Base-by-base conservation (phyloP, 2,329 filamentous ascomycete species). In the Penicillium occitanis region DNA sequence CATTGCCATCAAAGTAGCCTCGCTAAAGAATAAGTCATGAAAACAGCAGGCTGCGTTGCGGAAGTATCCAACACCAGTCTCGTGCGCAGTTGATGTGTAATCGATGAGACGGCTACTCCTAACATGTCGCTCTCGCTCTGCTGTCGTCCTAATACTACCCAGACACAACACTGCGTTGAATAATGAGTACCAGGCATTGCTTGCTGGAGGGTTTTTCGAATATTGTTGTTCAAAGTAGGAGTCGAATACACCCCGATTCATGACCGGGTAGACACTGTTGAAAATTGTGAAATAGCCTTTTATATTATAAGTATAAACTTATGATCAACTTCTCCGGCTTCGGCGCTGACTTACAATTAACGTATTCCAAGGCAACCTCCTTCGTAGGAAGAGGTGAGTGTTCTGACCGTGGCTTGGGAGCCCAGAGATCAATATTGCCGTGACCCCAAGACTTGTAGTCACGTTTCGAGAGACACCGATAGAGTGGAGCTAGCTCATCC, bases 21-120 rank as follows among this genome's bases (percentile, higher is more conserved):
- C 51, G 3, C 22, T 30, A 13, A 64, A 64, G 13, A 59, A 37
- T 30, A 64, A 59, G 40, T 59, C 40, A n/a, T 59, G 51, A 37
- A 64, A 64, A 48, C 51, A 64, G 19, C 51, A 37, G 17, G 40
- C 37, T 25, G 62, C 62, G 40, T 64, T 64, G 51, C 62, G 62
- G 13, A 64, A 59, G 28, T 59, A 64, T 50, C 51, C 61, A 13
- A 48, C 37, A 28, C 51, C 61, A 48, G 28, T 58, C 17, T 64
- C 61, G 11, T 44, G 25, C 5, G 50, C 22, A n/a, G 19, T n/a
- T 14, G 61, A 64, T 19, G 61, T 64, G 44, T 64, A 64, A 25
- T 64, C 61, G 25, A 64, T n/a, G 22, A 64, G 61, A 35, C 25
- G 51, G 28, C 61, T 64, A 61, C 59, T 46, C 14, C 59, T 46